Evolutionary conservation across 164 flowering plant species (phyloP).

Genomic region (Malania oleifera): DNA sequence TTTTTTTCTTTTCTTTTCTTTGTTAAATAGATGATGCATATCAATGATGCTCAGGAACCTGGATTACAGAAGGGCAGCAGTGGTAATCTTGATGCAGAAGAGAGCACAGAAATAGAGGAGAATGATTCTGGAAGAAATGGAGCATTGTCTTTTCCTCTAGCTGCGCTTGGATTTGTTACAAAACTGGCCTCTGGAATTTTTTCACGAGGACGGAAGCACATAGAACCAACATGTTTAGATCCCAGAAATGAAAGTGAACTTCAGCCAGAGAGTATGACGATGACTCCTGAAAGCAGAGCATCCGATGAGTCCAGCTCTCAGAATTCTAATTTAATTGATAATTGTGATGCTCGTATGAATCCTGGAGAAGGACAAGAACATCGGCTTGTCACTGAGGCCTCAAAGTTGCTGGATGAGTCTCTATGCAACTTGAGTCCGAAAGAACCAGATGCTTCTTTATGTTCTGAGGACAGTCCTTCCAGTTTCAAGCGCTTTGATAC

Average conservation of each 20-base stretch:
- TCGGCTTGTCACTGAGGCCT: constrained; percentile 20
- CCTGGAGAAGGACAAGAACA: constrained; percentile 22
- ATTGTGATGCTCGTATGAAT: constrained; percentile 16
- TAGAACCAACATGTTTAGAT: constrained; percentile 26
- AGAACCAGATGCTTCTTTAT: constrained; percentile 19
- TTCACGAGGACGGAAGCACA: constrained; percentile 47
- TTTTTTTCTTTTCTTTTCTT: background rate
- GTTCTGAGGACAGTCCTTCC: constrained; percentile 22
- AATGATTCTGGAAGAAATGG: constrained; percentile 50
- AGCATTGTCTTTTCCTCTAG: constrained; percentile 69
- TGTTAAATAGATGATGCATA: constrained; percentile 4
- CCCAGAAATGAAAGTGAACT: constrained; percentile 34
- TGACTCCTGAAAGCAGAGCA: constrained; percentile 20
- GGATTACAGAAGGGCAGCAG: constrained; percentile 19
- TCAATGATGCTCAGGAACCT: constrained; percentile 37
- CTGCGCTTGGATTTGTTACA: constrained; percentile 75
- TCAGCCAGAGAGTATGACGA: constrained; percentile 17
- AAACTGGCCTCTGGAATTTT: constrained; percentile 78
- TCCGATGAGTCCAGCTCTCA: constrained; percentile 37
- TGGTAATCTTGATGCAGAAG: constrained; percentile 35
- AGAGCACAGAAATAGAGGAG: constrained; percentile 16
- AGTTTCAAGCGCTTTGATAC: constrained; percentile 77
- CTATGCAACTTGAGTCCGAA: constrained; percentile 24
- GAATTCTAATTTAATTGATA: constrained; percentile 25
- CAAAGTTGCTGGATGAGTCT: constrained; percentile 24